Evolutionary conservation across 2,329 filamentous ascomycete species (phyloP), one percentile per base, ranked within the genome.

Genomic region (Sporothrix phasma): DNA sequence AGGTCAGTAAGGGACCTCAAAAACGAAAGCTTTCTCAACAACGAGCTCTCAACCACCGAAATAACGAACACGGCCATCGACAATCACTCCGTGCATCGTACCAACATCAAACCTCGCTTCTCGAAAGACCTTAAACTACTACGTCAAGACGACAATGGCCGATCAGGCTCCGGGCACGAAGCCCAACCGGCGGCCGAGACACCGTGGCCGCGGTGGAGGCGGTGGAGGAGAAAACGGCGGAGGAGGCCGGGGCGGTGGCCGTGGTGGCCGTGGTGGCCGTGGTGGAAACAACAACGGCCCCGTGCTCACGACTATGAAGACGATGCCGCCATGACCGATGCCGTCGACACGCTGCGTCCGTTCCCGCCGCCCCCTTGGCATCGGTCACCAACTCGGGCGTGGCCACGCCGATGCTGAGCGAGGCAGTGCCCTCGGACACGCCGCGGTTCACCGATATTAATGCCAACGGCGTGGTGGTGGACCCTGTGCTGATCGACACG

Each of bases 401-500:
- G n/a, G 65, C 73, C 0, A 72, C 73, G 51, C 75, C 75, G 47
- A 70, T 73, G 31, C 72, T 77, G 29, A 72, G 73, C 11, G 74
- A 73, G 58, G 65, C 72, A 13, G 72, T 80, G 1, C 78, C 79
- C 5, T 68, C 74, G 3, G 78, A 78, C 68, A 78, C 77, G 3
- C 77, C 77, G 39, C 73, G 76, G 47, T 83, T 83, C 68, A 73
- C 75, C 61, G 78, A 81, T 34, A 73, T 82, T 7, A 71, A 71
- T 8, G 70, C 71, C 45, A 71, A 75, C 61, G 56, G 63, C 7
- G 75, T 74, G 65, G 71, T 79, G 24, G 75, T 83, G 43, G 72
- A 82, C 68, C 78, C 78, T 1, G 70, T 75, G 37, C 71, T 84
- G 47, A 71, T 84, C 22, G 68, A 79, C 69, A 77, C 80, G 68